Evolutionary conservation across 345 rosid species (phyloP).

Genomic region (Brassica incana): DNA sequence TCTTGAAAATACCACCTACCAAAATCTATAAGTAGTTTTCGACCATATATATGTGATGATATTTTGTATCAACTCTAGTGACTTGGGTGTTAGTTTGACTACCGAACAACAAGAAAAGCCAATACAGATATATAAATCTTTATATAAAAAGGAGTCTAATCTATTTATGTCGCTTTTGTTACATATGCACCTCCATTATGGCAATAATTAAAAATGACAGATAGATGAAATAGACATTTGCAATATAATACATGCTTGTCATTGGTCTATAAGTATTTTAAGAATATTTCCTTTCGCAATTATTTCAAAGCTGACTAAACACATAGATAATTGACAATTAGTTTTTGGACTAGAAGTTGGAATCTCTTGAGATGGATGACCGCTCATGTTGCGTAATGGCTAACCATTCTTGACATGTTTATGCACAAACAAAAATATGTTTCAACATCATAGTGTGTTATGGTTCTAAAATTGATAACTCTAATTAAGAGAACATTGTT

Average conservation of each 20-base stretch:
- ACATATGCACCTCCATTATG: slow-evolving; percentile 10
- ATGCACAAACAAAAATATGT: neutral
- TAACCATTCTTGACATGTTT: slow-evolving; percentile 20
- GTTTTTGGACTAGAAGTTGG: neutral
- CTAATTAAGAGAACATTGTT: neutral
- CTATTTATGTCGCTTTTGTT: slow-evolving; percentile 23
- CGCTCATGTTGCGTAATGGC: slow-evolving; percentile 26
- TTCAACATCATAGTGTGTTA: slow-evolving; percentile 13
- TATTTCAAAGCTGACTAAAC: slow-evolving; percentile 26
- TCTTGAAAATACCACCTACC: slow-evolving; percentile 21
- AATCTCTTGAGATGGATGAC: slow-evolving; percentile 13
- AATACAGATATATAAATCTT: neutral
- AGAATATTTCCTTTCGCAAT: neutral
- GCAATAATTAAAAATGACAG: slow-evolving; percentile 31
- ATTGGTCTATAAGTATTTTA: neutral
- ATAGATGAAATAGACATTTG: slow-evolving; percentile 21
- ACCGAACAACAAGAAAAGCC: slow-evolving; percentile 32
- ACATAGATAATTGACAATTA: neutral
- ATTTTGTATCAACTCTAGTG: slow-evolving; percentile 1
- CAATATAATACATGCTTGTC: slow-evolving; percentile 11
- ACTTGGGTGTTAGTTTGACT: slow-evolving; percentile 37
- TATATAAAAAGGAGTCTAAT: slow-evolving; percentile 12
- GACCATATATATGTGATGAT: slow-evolving; percentile 26
- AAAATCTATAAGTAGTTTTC: slow-evolving; percentile 34
- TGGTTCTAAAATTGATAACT: neutral